A percentile compares a stretch with the other conserved stretches of the same genome.
These are phyloP conservation scores for Cladorrhinum samala DNA, from an alignment of 495 filamentous ascomycete genomes.

Conservation along the genomic window DNA sequence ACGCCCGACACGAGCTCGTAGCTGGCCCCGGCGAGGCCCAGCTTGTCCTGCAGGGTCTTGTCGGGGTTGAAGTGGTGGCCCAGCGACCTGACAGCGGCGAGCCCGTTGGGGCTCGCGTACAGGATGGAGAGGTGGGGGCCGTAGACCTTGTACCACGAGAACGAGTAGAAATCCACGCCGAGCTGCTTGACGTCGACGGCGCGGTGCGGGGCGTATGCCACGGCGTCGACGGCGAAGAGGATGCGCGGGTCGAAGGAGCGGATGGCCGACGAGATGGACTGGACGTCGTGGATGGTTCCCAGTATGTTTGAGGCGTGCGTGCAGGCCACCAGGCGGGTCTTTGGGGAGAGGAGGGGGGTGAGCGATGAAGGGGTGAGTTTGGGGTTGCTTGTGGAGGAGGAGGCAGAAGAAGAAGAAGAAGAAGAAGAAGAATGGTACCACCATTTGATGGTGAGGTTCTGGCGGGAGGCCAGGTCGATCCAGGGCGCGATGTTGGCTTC, in stretches of 20 bases:
- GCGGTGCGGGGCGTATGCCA: constrained; percentile 66
- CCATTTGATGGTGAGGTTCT: constrained; percentile 58
- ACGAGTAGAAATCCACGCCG: constrained; percentile 67
- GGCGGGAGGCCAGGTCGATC: constrained; percentile 52
- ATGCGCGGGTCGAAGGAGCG: constrained; percentile 38
- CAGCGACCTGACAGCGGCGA: constrained; percentile 47
- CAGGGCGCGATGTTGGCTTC: constrained; percentile 67
- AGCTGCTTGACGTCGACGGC: constrained; percentile 57
- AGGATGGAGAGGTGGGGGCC: constrained; percentile 65
- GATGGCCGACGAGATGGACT: constrained; percentile 47
- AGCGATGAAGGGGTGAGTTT: constrained; percentile 49
- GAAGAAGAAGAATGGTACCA: constrained; percentile 43
- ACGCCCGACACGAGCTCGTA: constrained; percentile 62
- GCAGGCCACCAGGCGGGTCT: constrained; percentile 60
- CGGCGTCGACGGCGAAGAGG: constrained; percentile 52
- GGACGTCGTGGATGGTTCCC: constrained; percentile 60
- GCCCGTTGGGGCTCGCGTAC: constrained; percentile 52
- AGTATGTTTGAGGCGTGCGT: constrained; percentile 68
- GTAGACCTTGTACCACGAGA: constrained; percentile 72
- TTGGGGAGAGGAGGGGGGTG: constrained; percentile 46
- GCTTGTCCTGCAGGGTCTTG: constrained; percentile 52
- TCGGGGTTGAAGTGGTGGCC: constrained; percentile 64
- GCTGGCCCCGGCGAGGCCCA: constrained; percentile 57
- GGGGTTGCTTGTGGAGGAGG: constrained; percentile 36
- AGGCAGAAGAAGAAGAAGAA: constrained; percentile 9